Percentiles rank a stretch among this genome's conserved stretches.
Evolutionary conservation across 495 filamentous ascomycete species (phyloP).

Genomic region (Hypoxylon crocopeplum): DNA sequence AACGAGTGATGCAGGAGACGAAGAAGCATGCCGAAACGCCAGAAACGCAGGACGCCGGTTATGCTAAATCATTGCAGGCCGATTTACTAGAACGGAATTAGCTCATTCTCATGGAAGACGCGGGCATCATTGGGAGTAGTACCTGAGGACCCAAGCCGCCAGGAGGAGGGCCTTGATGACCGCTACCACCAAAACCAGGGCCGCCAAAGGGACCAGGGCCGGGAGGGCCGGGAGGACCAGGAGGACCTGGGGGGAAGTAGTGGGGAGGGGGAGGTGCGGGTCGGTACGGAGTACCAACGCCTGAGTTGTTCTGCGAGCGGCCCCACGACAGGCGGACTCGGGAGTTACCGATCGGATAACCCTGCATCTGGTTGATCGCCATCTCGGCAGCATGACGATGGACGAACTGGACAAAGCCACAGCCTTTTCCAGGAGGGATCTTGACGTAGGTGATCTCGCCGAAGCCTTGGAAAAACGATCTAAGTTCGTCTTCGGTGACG

Average conservation of each 20-base stretch:
- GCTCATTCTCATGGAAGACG: background rate
- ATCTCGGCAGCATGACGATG: conserved; percentile 99
- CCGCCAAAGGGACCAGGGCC: conserved; percentile 39
- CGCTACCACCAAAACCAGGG: conserved; percentile 38
- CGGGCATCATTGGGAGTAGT: conserved; percentile 1
- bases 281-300: conserved; percentile 95
- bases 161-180: conserved; percentile 38
- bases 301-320: conserved; percentile 98
- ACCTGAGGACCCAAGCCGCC: conserved; percentile 41
- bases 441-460: conserved; percentile 99
- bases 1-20: conserved; percentile 33
- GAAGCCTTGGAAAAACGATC: conserved; percentile 99
- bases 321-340: conserved; percentile 97
- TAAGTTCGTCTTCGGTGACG: conserved; percentile 98
- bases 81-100: conserved; percentile 20
- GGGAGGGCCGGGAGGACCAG: conserved; percentile 60
- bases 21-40: conserved; percentile 44
- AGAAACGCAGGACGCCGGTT: conserved; percentile 44
- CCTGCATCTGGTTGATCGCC: conserved; percentile 99
- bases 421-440: conserved; percentile 98
- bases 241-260: conserved; percentile 78
- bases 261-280: conserved; percentile 93
- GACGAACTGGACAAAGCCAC: conserved; percentile 98
- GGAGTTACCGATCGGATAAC: conserved; percentile 98
- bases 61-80: conserved; percentile 31